A percentile compares a stretch with the other conserved stretches of the same genome.
Evolutionary conservation across 768 basidiomycete genomes (phyloP).

Genomic region (Mycena sanguinolenta): DNA sequence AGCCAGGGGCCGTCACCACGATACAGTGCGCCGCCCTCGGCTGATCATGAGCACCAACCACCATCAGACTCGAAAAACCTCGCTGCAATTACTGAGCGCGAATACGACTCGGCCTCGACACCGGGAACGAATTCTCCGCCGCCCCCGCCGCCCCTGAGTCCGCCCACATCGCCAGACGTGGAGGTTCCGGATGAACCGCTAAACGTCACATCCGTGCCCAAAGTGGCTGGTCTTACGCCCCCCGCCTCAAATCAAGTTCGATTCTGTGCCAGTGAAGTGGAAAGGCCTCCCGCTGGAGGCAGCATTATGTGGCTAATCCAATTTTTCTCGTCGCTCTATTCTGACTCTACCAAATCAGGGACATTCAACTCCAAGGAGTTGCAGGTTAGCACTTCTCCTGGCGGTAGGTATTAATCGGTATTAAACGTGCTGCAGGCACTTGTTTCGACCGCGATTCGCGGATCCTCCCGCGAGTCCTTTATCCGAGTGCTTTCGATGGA

Average conservation of each 20-base stretch:
- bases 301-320: conserved; percentile 61
- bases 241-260: conserved; percentile 69
- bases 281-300: conserved; percentile 79
- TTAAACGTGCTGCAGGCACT: conserved; percentile 65
- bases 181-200: conserved; percentile 21
- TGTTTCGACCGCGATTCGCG: conserved; percentile 78
- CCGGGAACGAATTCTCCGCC: not conserved
- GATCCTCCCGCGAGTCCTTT: conserved; percentile 76
- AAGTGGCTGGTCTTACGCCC: conserved; percentile 54
- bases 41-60: too few species aligned
- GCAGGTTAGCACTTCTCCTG: conserved; percentile 41
- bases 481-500: conserved; percentile 77
- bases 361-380: conserved; percentile 73
- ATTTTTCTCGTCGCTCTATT: conserved; percentile 2
- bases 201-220: conserved; percentile 28
- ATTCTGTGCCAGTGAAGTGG: conserved; percentile 69
- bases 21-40: conserved; percentile 23
- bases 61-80: conserved; percentile 25
- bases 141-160: not conserved
- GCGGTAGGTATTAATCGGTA: not conserved
- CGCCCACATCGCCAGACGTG: not conserved
- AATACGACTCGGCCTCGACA: conserved; percentile 2
- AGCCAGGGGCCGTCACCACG: conserved; percentile 21
- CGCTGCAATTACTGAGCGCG: conserved; percentile 21
- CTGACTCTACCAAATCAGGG: conserved; percentile 48